These are phyloP conservation scores for Podila horticola DNA, from an alignment of 192 early-diverging fungal genomes.

Conservation along the genomic window DNA sequence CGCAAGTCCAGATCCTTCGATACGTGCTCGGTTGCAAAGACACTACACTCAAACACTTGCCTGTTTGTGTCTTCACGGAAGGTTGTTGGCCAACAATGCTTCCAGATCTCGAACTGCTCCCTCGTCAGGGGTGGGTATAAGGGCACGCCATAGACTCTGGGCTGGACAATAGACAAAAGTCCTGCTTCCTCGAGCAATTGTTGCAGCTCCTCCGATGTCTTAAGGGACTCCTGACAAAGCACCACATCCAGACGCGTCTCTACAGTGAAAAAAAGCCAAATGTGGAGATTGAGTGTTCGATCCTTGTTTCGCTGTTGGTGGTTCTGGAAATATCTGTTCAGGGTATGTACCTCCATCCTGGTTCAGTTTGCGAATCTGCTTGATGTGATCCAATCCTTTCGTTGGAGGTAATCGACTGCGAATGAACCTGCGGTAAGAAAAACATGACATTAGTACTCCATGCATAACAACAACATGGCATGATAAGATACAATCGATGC, in stretches of 20 bases:
- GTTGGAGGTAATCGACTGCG: conserved; percentile 52
- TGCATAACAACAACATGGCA: neutral
- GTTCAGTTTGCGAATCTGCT: conserved; percentile 50
- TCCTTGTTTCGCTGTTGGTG: neutral
- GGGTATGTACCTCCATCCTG: conserved; percentile 14
- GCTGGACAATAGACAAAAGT: conserved; percentile 32
- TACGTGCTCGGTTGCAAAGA: neutral
- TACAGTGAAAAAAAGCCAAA: neutral
- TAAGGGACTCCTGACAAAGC: conserved; percentile 40
- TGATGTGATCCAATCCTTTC: conserved; percentile 55
- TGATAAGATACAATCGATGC: neutral
- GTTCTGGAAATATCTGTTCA: neutral
- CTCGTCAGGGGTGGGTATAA: conserved; percentile 70
- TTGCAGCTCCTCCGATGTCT: conserved; percentile 31
- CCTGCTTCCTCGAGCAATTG: conserved; percentile 28
- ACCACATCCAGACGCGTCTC: conserved; percentile 41
- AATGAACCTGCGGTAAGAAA: conserved; percentile 53
- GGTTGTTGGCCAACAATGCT: conserved; percentile 81
- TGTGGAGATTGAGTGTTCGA: neutral
- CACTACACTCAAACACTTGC: neutral
- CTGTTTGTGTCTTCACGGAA: conserved; percentile 70
- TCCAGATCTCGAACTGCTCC: conserved; percentile 84
- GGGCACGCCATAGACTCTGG: conserved; percentile 61
- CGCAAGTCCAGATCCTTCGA: neutral
- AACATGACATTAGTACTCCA: neutral